Percentiles rank a stretch among this genome's conserved stretches.
These are phyloP conservation scores for Euphorbia corollata DNA, from an alignment of 441 rosid genomes.

Conservation along the genomic window DNA sequence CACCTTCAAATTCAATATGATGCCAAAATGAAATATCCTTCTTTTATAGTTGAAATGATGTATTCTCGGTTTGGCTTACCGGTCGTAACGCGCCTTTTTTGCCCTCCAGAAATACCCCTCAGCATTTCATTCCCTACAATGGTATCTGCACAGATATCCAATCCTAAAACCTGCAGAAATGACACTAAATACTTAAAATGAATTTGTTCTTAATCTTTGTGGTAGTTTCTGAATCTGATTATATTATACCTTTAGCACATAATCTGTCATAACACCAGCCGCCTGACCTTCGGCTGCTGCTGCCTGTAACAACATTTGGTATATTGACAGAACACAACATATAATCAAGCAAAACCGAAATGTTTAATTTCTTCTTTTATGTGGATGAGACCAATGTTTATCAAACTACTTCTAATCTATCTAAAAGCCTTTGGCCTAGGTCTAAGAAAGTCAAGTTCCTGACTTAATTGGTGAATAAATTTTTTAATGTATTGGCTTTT, in stretches of 20 bases:
- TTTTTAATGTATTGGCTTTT: not conserved
- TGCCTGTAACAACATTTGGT: conserved; percentile 31
- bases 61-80: conserved; percentile 27
- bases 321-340: not conserved
- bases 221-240: not conserved
- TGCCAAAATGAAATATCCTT: not conserved
- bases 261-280: conserved; percentile 58
- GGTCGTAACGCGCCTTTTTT: conserved; percentile 75
- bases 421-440: no score
- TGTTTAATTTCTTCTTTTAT: no score
- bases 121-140: conserved; percentile 81
- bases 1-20: conserved; percentile 33
- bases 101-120: conserved; percentile 88
- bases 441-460: no score
- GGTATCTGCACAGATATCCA: conserved; percentile 74
- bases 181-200: not conserved
- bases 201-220: not conserved
- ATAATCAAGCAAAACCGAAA: no score
- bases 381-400: no score
- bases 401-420: no score
- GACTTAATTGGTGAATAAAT: no score
- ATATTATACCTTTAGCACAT: conserved; percentile 41
- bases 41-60: no score
- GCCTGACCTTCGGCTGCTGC: conserved; percentile 53
- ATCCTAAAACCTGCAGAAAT: conserved; percentile 56